Conservation (phyloP, 768 basidiomycete species). For the Auriscalpium vulgare region DNA sequence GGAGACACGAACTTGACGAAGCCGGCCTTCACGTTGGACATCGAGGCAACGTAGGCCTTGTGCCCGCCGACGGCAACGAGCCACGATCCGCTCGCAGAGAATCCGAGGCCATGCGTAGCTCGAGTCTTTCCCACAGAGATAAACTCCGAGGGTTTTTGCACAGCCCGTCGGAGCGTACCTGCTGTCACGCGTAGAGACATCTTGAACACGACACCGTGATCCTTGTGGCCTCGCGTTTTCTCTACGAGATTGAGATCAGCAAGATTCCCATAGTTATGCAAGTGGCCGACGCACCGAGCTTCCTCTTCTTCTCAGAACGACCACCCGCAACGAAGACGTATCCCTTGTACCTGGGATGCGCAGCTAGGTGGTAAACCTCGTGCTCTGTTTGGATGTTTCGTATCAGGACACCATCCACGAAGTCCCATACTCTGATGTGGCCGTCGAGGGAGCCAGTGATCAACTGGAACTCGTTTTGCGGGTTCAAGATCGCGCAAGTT, state of each 20-base stretch:
- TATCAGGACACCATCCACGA: constrained; percentile 73
- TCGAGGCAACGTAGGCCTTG: constrained; percentile 69
- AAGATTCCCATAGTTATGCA: no score
- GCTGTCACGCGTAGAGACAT: constrained; percentile 49
- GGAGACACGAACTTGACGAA: constrained; percentile 81
- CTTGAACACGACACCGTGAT: constrained; percentile 52
- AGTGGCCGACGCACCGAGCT: constrained; percentile 18
- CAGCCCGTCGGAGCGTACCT: constrained; percentile 30
- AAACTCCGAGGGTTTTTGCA: constrained; percentile 43
- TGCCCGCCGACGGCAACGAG: constrained; percentile 68
- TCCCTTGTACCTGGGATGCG: constrained; percentile 61
- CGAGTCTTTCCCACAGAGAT: constrained; percentile 60
- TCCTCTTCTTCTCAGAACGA: constrained; percentile 39
- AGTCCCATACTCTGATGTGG: constrained; percentile 89
- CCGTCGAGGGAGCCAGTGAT: constrained; percentile 83
- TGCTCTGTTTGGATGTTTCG: constrained; percentile 64
- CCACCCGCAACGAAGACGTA: constrained; percentile 61
- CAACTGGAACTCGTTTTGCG: constrained; percentile 83
- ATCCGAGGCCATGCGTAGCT: constrained; percentile 50
- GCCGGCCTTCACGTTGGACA: constrained; percentile 48
- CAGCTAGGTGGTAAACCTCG: constrained; percentile 64
- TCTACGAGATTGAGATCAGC: not conserved
- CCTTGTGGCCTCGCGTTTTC: not conserved
- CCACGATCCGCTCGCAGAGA: constrained; percentile 74
- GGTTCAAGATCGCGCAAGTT: constrained; percentile 70